phyloP scores from a whole-genome alignment of 2,329 filamentous ascomycete species.

The Ilyonectria mors-panacis region DNA sequence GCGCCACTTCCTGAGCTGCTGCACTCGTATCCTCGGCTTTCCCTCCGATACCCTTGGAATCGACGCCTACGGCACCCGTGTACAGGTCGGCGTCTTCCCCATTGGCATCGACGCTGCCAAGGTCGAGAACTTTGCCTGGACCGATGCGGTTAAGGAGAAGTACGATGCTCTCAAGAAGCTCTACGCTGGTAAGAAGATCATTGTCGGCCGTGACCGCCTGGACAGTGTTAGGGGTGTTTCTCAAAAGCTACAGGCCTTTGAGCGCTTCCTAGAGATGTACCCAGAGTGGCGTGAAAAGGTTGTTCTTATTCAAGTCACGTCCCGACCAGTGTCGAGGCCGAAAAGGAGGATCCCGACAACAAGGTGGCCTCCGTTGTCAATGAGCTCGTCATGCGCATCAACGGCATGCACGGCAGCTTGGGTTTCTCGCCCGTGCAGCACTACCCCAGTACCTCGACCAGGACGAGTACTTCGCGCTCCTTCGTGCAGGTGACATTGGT shows the following conservation, averaged over 20 bases:
- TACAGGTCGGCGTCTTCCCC: slow-evolving; percentile 93
- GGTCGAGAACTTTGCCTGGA: slow-evolving; percentile 83
- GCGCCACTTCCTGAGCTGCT: slow-evolving; percentile 94
- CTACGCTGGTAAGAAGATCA: slow-evolving; percentile 93
- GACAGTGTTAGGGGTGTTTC: slow-evolving; percentile 93
- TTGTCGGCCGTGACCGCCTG: slow-evolving; percentile 93
- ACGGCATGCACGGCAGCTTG: slow-evolving; percentile 89
- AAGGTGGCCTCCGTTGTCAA: slow-evolving; percentile 92
- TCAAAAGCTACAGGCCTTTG: slow-evolving; percentile 96
- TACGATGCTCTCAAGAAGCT: slow-evolving; percentile 81
- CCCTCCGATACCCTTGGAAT: slow-evolving; percentile 88
- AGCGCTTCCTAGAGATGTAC: slow-evolving; percentile 90
- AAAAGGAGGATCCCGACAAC: slow-evolving; percentile 81
- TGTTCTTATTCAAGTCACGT: slow-evolving; percentile 95
- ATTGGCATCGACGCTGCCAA: slow-evolving; percentile 93
- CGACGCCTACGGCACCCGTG: slow-evolving; percentile 89
- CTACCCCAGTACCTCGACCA: slow-evolving; percentile 93
- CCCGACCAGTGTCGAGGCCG: slow-evolving; percentile 86
- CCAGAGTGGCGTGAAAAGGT: slow-evolving; percentile 94
- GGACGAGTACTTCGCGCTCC: slow-evolving; percentile 94
- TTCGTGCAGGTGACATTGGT: slow-evolving; percentile 90
- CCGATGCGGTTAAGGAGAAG: slow-evolving; percentile 77
- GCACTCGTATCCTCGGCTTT: slow-evolving; percentile 91
- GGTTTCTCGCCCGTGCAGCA: slow-evolving; percentile 94
- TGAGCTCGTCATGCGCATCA: slow-evolving; percentile 91